Base-by-base conservation (phyloP, 345 rosid species). In the Microthlaspi erraticum region DNA sequence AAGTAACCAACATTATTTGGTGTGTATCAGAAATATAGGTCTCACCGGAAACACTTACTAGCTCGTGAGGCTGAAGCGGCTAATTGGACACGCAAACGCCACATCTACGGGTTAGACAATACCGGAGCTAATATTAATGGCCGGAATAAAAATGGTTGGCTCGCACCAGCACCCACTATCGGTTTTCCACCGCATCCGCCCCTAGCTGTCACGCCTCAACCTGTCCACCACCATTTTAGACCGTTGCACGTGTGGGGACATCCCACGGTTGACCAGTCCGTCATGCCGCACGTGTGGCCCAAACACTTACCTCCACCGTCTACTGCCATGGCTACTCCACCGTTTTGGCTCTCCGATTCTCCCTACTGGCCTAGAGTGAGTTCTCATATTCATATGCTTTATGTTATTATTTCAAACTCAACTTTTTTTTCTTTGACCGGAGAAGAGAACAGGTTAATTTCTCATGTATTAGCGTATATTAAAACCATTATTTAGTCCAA, bases 231-330 rank as follows among this genome's bases (percentile, higher is more conserved):
- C 53, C 83, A 62, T 55, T 86, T 82, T 59, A 83, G 91, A 80
- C 98, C 97, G 5, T 77, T 89, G 72, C 89, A 87, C 63, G 99
- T 91, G 9, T 93, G 99, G 99, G 99, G 99, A 37, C 99, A 93
- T 74, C 99, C 99, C 26, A 75, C 79, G 46, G 74, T 61, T 18
- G 78, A 75, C 34, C 79, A 68, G 5, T 75, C 79, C 4, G 41
- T 68, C 10, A 68, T 68, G 57, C 51, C 59, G 2, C 64, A 60
- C 14, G 66, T 76, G 38, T 87, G 97, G 97, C 93, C 97, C 10
- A 87, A 85, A 75, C 87, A 79, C 58, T 57, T 80, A 20, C 19
- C 78, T 12, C 34, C 79, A 7, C 88, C 73, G 60, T 79, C 81
- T 0, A 46, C 79, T 80, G 13, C 72, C 83, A 8, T 83, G 71